A percentile compares a stretch with the other conserved stretches of the same genome.
phyloP scores from a whole-genome alignment of 2,329 filamentous ascomycete species.

The Colletotrichum destructivum region DNA sequence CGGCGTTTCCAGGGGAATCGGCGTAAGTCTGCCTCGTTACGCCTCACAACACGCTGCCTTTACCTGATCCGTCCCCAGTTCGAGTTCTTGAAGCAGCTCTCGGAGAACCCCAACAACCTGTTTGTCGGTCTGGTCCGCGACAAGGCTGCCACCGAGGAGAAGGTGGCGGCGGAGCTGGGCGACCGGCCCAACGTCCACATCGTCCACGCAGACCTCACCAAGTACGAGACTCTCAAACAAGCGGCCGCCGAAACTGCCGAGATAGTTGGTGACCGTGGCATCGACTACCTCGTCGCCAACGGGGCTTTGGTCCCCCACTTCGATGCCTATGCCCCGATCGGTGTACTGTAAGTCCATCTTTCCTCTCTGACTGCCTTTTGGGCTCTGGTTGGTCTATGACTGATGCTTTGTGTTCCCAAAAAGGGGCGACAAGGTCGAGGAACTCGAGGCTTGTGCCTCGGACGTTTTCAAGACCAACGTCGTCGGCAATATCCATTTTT shows the following conservation, averaged over 20 bases:
- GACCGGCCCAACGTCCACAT: conserved; percentile 55
- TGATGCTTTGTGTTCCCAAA: not conserved
- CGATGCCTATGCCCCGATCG: not conserved
- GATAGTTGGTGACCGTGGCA: not conserved
- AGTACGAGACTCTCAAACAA: conserved; percentile 55
- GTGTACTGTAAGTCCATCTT: not conserved
- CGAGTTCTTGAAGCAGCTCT: not conserved
- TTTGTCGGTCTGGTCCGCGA: not conserved
- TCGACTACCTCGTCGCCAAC: not conserved
- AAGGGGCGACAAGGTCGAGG: not conserved
- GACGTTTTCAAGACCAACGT: conserved; percentile 58
- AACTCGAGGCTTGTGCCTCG: conserved; percentile 5
- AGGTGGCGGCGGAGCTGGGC: conserved; percentile 52
- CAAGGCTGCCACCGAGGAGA: not conserved
- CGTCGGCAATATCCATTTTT: conserved; percentile 65
- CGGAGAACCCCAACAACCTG: not conserved
- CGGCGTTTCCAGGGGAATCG: not conserved
- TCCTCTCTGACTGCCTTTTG: not conserved
- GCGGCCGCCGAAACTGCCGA: not conserved
- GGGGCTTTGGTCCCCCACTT: not conserved
- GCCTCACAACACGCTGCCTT: not conserved
- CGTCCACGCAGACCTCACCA: conserved; percentile 61
- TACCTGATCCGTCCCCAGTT: not conserved
- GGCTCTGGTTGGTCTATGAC: not conserved
- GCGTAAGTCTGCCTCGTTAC: not conserved